Conservation (phyloP, 352 stramenopile species). For the Stramenopiles sp. region DNA sequence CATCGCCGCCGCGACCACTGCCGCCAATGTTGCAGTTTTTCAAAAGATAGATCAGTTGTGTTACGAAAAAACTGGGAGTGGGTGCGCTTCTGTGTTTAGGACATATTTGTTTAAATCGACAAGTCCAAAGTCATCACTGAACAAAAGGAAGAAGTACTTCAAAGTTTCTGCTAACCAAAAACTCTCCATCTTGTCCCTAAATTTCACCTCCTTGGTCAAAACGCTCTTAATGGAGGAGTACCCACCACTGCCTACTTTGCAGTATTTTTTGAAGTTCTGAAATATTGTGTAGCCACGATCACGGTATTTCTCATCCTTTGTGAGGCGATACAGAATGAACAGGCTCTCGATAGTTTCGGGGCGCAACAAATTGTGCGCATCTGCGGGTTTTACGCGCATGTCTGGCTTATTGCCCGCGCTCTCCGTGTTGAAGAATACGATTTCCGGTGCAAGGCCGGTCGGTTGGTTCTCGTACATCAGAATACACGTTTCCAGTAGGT, state of each 20-base stretch:
- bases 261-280: conserved; percentile 62
- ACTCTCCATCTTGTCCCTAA: conserved; percentile 89
- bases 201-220: conserved; percentile 27
- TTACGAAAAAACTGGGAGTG: too few species aligned
- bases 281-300: conserved; percentile 89
- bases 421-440: conserved; percentile 54
- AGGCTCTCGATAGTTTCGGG: conserved; percentile 86
- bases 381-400: conserved; percentile 24
- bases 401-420: conserved; percentile 27
- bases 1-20: too few species aligned
- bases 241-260: conserved; percentile 39
- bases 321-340: conserved; percentile 84
- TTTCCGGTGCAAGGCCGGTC: conserved; percentile 77
- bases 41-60: too few species aligned
- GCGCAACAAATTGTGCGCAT: conserved; percentile 68
- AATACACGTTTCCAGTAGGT: conserved; percentile 64
- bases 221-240: conserved; percentile 45
- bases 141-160: conserved; percentile 93
- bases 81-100: conserved; percentile 88
- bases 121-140: conserved; percentile 41
- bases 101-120: conserved; percentile 75
- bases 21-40: too few species aligned
- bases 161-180: conserved; percentile 97
- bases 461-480: conserved; percentile 74
- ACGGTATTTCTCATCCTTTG: conserved; percentile 71